Conservation (phyloP, 2,329 filamentous ascomycete genomes). For the Xylogone sp. region DNA sequence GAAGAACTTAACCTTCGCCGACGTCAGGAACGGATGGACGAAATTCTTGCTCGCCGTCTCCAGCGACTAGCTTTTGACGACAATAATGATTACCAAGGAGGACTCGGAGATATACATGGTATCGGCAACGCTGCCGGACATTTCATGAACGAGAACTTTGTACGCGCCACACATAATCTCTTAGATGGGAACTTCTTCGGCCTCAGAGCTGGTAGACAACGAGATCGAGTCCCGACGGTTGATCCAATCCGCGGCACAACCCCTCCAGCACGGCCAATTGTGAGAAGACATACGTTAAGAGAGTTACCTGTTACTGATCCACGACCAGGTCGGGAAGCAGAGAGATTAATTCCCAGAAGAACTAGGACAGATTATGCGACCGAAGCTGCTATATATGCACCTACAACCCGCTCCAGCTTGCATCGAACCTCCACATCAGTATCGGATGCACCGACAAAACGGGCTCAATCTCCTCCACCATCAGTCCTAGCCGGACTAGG, state of each 20-base stretch:
- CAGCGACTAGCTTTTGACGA: conserved; percentile 39
- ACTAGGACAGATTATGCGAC: conserved; percentile 20
- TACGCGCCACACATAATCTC: conserved; percentile 31
- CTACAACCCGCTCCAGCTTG: conserved; percentile 8
- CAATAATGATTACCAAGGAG: conserved; percentile 36
- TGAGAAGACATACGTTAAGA: conserved; percentile 22
- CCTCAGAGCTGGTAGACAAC: conserved; percentile 16
- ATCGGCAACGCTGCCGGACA: conserved; percentile 51
- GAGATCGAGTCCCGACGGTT: conserved; percentile 1
- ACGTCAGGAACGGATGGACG: conserved; percentile 41
- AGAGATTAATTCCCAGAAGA: conserved; percentile 21
- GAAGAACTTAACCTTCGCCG: conserved; percentile 33
- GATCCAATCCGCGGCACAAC: background rate
- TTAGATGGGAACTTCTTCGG: conserved; percentile 28
- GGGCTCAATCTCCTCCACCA: conserved; percentile 4
- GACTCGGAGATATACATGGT: conserved; percentile 38
- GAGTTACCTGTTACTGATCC: conserved; percentile 18
- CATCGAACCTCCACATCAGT: conserved; percentile 2
- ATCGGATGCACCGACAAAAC: background rate
- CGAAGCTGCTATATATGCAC: conserved; percentile 22
- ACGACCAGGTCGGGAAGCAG: conserved; percentile 11
- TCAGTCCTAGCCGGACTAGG: conserved; percentile 25
- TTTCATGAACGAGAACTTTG: conserved; percentile 59
- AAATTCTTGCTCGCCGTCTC: conserved; percentile 46
- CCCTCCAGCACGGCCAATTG: conserved; percentile 12